These are phyloP conservation scores for Candida caryicola DNA, from an alignment of 805 yeast genomes.

Conservation along the genomic window DNA sequence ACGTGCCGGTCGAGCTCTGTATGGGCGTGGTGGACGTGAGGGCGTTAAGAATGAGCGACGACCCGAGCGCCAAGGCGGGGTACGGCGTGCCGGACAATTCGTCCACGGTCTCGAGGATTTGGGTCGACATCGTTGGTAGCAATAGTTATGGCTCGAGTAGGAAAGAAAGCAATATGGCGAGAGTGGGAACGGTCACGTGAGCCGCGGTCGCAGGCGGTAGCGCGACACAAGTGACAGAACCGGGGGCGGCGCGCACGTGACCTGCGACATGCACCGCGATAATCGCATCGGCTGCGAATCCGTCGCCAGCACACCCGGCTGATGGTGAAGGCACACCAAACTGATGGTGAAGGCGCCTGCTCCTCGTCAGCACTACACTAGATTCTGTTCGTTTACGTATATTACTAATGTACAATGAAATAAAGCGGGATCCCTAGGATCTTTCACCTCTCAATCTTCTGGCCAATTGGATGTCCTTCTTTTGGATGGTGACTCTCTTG, in stretches of 20 bases:
- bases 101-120: constrained; percentile 5
- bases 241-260: too few species aligned
- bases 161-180: too few species aligned
- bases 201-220: too few species aligned
- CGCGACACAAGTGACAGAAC: too few species aligned
- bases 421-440: constrained; percentile 23
- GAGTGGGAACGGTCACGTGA: too few species aligned
- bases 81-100: constrained; percentile 7
- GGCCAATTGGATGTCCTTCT: constrained; percentile 49
- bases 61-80: constrained; percentile 13
- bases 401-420: constrained; percentile 15
- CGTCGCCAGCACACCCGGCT: too few species aligned
- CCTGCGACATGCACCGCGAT: too few species aligned
- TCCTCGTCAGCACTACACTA: too few species aligned
- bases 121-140: background rate
- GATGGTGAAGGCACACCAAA: too few species aligned
- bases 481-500: constrained; percentile 47
- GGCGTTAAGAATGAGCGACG: constrained; percentile 11
- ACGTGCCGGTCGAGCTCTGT: constrained; percentile 7
- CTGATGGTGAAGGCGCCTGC: too few species aligned
- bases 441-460: constrained; percentile 51
- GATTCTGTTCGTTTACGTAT: background rate
- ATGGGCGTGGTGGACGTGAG: constrained; percentile 5
- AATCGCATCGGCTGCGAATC: too few species aligned
- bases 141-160: too few species aligned